These are phyloP conservation scores for Claviceps maximensis DNA, from an alignment of 2,329 filamentous ascomycete species.

Conservation along the genomic window DNA sequence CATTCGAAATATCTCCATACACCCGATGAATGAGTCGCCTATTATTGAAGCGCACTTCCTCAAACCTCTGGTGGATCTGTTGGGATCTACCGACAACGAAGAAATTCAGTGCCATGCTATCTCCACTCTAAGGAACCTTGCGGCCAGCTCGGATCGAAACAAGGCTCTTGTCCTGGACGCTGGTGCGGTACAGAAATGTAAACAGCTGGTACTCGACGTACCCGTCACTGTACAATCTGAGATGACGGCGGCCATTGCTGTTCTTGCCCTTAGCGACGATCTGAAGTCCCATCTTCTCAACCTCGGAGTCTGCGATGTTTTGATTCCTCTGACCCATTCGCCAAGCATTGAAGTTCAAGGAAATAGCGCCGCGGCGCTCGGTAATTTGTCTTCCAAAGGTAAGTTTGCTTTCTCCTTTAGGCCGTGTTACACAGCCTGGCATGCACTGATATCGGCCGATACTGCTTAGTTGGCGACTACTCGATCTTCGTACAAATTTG, in stretches of 20 bases:
- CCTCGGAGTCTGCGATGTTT: conserved; percentile 86
- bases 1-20: conserved; percentile 97
- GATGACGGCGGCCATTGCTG: conserved; percentile 98
- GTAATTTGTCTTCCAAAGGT: conserved; percentile 96
- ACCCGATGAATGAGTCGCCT: conserved; percentile 92
- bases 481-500: conserved; percentile 91
- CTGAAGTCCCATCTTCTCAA: conserved; percentile 84
- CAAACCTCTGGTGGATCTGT: conserved; percentile 80
- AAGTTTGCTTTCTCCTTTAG: conserved; percentile 15
- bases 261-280: conserved; percentile 88
- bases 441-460: not conserved
- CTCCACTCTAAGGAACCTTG: conserved; percentile 87
- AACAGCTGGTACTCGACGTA: conserved; percentile 86
- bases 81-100: conserved; percentile 93
- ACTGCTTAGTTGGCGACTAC: conserved; percentile 72
- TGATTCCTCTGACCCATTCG: conserved; percentile 90
- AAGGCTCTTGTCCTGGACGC: conserved; percentile 96
- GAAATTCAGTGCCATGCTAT: conserved; percentile 99
- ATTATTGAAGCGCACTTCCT: conserved; percentile 97
- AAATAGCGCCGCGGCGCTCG: conserved; percentile 90
- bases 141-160: conserved; percentile 93
- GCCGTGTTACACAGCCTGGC: not conserved
- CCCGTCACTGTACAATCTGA: conserved; percentile 92
- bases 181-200: conserved; percentile 96
- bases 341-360: conserved; percentile 96